Evolutionary conservation across 768 basidiomycete species (phyloP), one percentile per base, ranked within the genome.

Genomic region (Pholiota conissans): DNA sequence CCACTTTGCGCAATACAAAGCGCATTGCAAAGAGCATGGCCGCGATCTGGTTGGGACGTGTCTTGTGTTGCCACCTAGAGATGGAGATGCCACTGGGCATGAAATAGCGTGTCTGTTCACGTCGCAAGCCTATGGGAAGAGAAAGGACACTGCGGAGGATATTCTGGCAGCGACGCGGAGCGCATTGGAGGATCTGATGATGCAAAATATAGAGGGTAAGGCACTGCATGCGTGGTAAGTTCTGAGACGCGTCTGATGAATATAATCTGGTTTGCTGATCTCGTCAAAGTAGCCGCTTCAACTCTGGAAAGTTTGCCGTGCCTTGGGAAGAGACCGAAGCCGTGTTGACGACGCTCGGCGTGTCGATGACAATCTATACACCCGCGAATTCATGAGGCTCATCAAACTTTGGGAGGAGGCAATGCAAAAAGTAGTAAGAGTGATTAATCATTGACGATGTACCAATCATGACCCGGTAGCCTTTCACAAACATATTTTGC

Each of bases 241-340:
- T 22, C 20, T 6, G 2, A 37, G n/a, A 7, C 18, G n/a, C 30
- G 35, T 27, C 7, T 28, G 18, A 13, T 28, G 34, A 3, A 34
- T 42, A 11, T 29, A 37, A 18, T 22, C 22, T 22, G 20, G 13
- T 30, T 22, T 30, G 39, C 13, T 27, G 30, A 27, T 48, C 24
- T 24, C 39, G 37, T 45, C n/a, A n/a, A 2, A 24, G 11, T 22
- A 79, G 76, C 55, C 76, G 74, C 10, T 74, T 79, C 60, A 77
- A 79, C 59, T 75, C 76, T 46, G 77, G 76, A 28, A 76, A 72
- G 59, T 77, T 79, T 66, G 74, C 69, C n/a, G 77, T 79, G 29
- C 71, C 72, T 30, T 79, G 77, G 77, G 67, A 64, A 35, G 64
- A 68, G 18, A 77, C 76, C 3, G 76, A 72, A 51, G 69, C 62